These are phyloP conservation scores for Bryoerythrophyllum caledonicum DNA, from an alignment of 225 moss, liverwort and hornwort genomes.

Conservation along the genomic window DNA sequence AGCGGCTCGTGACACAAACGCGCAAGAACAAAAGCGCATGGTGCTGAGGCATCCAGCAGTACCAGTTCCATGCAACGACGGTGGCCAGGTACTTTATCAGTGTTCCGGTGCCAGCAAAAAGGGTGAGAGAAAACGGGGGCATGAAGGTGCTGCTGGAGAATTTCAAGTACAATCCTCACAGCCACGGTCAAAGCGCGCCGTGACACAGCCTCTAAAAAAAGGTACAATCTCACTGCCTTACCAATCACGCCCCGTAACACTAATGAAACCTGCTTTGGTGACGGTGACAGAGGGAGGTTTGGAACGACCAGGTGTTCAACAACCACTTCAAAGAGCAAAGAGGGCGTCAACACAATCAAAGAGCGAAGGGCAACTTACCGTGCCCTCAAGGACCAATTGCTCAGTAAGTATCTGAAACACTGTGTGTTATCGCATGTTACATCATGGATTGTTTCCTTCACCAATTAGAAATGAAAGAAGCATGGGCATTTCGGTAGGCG, in stretches of 20 bases:
- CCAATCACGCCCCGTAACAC: background rate
- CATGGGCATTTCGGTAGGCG: too few relatives aligned
- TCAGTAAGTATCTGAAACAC: background rate
- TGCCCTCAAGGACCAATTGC: background rate
- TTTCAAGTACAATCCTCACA: background rate
- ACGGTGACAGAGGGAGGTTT: background rate
- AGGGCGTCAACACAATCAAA: background rate
- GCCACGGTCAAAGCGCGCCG: background rate
- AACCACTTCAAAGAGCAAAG: background rate
- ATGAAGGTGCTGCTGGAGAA: background rate
- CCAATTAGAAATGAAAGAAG: background rate
- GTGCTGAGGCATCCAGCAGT: too few relatives aligned
- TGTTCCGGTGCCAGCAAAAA: too few relatives aligned
- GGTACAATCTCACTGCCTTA: background rate
- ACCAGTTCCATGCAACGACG: too few relatives aligned
- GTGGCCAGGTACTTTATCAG: too few relatives aligned
- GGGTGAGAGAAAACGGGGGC: background rate
- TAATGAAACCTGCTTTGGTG: background rate
- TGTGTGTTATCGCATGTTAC: background rate
- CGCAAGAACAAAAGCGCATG: too few relatives aligned
- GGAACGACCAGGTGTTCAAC: background rate
- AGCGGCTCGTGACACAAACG: too few relatives aligned
- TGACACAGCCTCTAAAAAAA: background rate
- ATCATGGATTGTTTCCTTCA: background rate
- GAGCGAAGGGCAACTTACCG: background rate